These are phyloP conservation scores for Hyphopichia wangnamkhiaoensis DNA, from an alignment of 1,139 yeast genomes.

Conservation along the genomic window DNA sequence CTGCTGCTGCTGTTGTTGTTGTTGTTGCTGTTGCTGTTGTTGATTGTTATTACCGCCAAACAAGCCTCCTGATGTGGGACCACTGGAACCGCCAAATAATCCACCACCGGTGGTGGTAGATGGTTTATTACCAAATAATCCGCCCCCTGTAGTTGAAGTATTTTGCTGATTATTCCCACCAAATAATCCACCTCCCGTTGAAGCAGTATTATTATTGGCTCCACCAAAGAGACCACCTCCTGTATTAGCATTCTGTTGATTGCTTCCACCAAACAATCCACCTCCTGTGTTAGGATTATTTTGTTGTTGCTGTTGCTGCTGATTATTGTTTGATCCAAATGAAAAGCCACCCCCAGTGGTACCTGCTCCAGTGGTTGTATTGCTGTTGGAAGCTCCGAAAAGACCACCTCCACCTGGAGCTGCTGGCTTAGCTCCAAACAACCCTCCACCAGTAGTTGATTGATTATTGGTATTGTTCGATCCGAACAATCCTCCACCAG, in stretches of 20 bases:
- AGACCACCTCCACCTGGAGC: slow-evolving; percentile 10
- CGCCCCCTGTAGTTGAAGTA: slow-evolving; percentile 9
- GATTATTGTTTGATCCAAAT: slow-evolving; percentile 27
- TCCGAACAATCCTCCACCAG: slow-evolving; percentile 23
- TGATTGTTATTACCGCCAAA: slow-evolving; percentile 17
- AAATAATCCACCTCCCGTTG: slow-evolving; percentile 21
- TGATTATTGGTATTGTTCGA: slow-evolving; percentile 8
- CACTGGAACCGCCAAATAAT: slow-evolving; percentile 23
- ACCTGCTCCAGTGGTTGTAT: slow-evolving; percentile 11
- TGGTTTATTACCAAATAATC: slow-evolving; percentile 25
- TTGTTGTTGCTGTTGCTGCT: too few relatives aligned
- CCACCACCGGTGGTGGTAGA: slow-evolving; percentile 13
- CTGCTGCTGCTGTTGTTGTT: slow-evolving; percentile 26
- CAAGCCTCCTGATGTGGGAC: slow-evolving; percentile 21
- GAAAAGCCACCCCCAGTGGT: slow-evolving; percentile 32
- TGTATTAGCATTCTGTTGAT: slow-evolving; percentile 5
- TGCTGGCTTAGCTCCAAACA: slow-evolving; percentile 25
- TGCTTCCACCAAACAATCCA: slow-evolving; percentile 43
- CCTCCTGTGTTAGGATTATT: slow-evolving; percentile 19
- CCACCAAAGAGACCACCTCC: slow-evolving; percentile 28
- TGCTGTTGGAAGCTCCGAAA: slow-evolving; percentile 11
- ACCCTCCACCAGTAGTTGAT: slow-evolving; percentile 22
- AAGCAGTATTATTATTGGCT: slow-evolving; percentile 13
- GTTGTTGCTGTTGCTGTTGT: slow-evolving; percentile 10
- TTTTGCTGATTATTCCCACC: slow-evolving; percentile 9